Base-by-base conservation (phyloP, 176 grass and related monocot species). In the Zoysia japonica region DNA sequence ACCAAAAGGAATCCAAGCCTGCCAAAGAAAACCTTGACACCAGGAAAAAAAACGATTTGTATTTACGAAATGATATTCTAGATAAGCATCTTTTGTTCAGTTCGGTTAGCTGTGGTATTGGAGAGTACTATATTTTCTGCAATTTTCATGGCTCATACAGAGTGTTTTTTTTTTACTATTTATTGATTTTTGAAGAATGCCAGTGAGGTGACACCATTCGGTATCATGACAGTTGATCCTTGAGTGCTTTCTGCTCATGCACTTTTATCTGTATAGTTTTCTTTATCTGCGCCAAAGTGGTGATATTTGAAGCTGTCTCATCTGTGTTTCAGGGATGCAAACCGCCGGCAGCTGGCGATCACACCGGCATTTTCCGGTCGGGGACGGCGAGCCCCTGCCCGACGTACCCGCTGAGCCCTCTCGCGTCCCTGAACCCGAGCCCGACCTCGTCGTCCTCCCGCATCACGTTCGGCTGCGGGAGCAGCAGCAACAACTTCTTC, bases 291-390 rank as follows among this genome's bases (percentile, higher is more conserved):
- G 36, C 3, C 51, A n/a, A 39, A n/a, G 51, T 9, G 49, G 41
- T 5, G 49, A 72, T 72, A 17, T 54, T 2, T 74, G 4, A 35
- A 61, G 2, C 13, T 37, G 2, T 45, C 11, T 80, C 14, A 5
- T 75, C 14, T 49, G 17, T 6, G 5, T 59, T 68, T 44, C 90
- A 99, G 96, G 96, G 96, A 68, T 80, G 7, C 79, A 93, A 74
- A 72, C 90, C 92, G 65, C 82, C 74, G 12, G 8, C 50, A 42
- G 48, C 20, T 5, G 19, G 43, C 14, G 74, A 90, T 61, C 62
- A 63, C 41, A 62, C 76, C 8, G 75, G 85, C 36, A 19, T 76
- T 36, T 78, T 75, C 11, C 78, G 74, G 9, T 89, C 92, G 3
- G 71, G 70, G 9, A 66, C 90, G 17, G 42, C 61, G 67, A 96